phyloP scores from a whole-genome alignment of 2,329 filamentous ascomycete species.

The Cyphellophora europaea region DNA sequence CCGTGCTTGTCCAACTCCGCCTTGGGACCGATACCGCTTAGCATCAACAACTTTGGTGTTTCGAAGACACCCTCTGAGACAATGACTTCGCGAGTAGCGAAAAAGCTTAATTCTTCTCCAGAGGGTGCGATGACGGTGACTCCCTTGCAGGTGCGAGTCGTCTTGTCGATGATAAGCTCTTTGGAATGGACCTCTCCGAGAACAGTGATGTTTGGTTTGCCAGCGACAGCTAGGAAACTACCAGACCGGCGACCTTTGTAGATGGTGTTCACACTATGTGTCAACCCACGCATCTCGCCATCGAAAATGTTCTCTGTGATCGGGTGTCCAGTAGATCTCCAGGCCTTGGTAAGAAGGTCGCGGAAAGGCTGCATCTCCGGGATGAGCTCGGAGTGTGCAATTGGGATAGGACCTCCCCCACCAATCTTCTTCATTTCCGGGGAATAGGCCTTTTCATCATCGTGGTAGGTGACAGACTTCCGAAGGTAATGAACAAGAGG shows the following conservation, averaged over 20 bases:
- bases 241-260: conserved; percentile 48
- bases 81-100: conserved; percentile 41
- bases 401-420: conserved; percentile 40
- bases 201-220: conserved; percentile 48
- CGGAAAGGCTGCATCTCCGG: conserved; percentile 42
- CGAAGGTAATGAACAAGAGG: conserved; percentile 41
- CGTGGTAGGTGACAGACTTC: conserved; percentile 50
- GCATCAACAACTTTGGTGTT: conserved; percentile 55
- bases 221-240: conserved; percentile 41
- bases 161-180: conserved; percentile 43
- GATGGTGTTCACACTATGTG: conserved; percentile 46
- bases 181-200: conserved; percentile 41
- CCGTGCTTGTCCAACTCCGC: conserved; percentile 42
- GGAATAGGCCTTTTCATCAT: conserved; percentile 40
- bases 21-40: conserved; percentile 51
- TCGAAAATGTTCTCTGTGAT: conserved; percentile 48
- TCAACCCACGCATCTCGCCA: conserved; percentile 46
- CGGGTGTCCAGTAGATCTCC: conserved; percentile 42
- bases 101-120: conserved; percentile 35
- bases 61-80: conserved; percentile 49
- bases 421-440: conserved; percentile 43
- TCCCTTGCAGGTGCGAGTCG: conserved; percentile 31
- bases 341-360: conserved; percentile 34
- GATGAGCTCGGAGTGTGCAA: conserved; percentile 46
- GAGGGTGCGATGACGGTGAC: conserved; percentile 37